phyloP scores from a whole-genome alignment of 2,329 filamentous ascomycete species.

The Neonectria ditissima region DNA sequence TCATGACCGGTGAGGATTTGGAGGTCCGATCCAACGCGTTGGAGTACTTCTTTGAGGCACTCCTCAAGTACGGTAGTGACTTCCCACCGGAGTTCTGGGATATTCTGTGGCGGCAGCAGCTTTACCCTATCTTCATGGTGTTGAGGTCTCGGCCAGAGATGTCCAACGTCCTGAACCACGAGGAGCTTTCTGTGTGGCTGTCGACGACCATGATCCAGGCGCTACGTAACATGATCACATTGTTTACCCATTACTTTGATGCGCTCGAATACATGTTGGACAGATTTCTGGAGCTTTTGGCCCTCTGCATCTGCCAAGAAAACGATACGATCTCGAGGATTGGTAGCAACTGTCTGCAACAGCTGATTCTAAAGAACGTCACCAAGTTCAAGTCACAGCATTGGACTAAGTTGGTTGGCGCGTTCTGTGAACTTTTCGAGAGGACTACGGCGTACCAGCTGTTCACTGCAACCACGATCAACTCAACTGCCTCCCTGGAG shows the following conservation, averaged over 20 bases:
- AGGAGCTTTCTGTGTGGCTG: conserved; percentile 97
- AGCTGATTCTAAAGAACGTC: conserved; percentile 96
- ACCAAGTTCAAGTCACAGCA: conserved; percentile 88
- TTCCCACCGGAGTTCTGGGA: conserved; percentile 98
- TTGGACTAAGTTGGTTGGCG: conserved; percentile 94
- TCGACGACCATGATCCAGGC: conserved; percentile 99
- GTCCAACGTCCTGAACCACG: conserved; percentile 93
- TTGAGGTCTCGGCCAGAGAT: conserved; percentile 96
- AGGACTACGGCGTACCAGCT: conserved; percentile 94
- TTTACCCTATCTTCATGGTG: conserved; percentile 99
- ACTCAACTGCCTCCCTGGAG: conserved; percentile 63
- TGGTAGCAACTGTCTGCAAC: conserved; percentile 97
- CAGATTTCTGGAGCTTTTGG: conserved; percentile 93
- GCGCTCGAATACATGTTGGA: conserved; percentile 97
- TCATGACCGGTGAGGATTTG: conserved; percentile 99
- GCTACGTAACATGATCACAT: conserved; percentile 95
- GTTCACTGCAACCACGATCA: conserved; percentile 82
- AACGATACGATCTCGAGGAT: conserved; percentile 99
- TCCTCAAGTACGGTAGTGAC: conserved; percentile 89
- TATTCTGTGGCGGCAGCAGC: conserved; percentile 93
- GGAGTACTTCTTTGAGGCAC: conserved; percentile 95
- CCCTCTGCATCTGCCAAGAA: conserved; percentile 97
- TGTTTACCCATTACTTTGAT: conserved; percentile 99
- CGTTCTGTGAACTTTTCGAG: conserved; percentile 96
- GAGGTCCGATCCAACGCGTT: conserved; percentile 92